Evolutionary conservation across 352 stramenopile genomes (phyloP).

Genomic region (Phytopythium kandeliae): DNA sequence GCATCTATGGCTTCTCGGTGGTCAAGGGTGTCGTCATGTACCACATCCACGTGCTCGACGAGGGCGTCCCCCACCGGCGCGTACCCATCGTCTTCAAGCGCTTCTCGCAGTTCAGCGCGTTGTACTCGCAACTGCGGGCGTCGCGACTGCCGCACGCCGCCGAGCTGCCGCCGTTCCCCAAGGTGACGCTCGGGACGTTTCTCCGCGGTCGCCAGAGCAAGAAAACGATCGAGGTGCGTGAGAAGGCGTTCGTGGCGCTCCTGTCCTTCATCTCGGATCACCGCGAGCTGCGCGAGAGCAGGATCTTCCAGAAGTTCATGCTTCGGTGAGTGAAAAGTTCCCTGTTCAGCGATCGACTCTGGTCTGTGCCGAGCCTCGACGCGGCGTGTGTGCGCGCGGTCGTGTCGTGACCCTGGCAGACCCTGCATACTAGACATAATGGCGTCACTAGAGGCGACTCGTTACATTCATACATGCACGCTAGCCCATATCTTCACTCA

Average conservation of each 20-base stretch:
- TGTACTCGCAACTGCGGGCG: slow-evolving; percentile 35
- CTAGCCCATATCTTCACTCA: too few species aligned
- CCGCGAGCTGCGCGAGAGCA: slow-evolving; percentile 29
- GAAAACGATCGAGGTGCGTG: slow-evolving; percentile 40
- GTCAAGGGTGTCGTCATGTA: slow-evolving; percentile 47
- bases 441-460: too few species aligned
- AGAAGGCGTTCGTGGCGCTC: slow-evolving; percentile 42
- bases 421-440: too few species aligned
- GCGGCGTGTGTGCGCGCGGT: neutral
- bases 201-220: slow-evolving; percentile 38
- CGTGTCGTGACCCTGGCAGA: neutral
- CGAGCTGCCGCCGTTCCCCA: slow-evolving; percentile 32
- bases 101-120: slow-evolving; percentile 50
- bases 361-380: neutral
- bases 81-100: slow-evolving; percentile 26
- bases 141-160: slow-evolving; percentile 18
- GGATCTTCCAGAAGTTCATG: slow-evolving; percentile 53
- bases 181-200: slow-evolving; percentile 32
- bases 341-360: neutral
- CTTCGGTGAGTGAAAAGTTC: neutral
- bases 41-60: slow-evolving; percentile 34
- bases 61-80: slow-evolving; percentile 13
- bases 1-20: slow-evolving; percentile 37
- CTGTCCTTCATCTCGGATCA: slow-evolving; percentile 38
- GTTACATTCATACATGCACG: too few species aligned